These are phyloP conservation scores for Botrytis pseudocinerea DNA, from an alignment of 2,329 filamentous ascomycete species.

Conservation along the genomic window DNA sequence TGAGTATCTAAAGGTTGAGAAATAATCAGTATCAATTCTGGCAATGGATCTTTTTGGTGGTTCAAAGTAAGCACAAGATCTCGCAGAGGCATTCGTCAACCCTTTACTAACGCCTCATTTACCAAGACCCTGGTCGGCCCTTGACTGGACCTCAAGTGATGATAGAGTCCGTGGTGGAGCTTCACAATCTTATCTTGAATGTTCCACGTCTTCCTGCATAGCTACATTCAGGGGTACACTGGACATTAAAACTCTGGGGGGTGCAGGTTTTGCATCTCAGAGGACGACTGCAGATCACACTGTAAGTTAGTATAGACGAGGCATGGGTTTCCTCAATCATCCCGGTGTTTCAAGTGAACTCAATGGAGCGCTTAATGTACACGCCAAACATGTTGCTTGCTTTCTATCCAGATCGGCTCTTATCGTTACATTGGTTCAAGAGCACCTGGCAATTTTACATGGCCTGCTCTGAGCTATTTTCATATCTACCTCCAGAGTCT, in stretches of 20 bases:
- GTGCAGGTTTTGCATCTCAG: slow-evolving; percentile 81
- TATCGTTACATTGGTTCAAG: background rate
- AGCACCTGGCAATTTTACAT: background rate
- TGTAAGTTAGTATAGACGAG: slow-evolving; percentile 8
- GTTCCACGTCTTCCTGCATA: slow-evolving; percentile 37
- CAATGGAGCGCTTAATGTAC: background rate
- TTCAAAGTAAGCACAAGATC: slow-evolving; percentile 31
- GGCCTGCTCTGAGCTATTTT: background rate
- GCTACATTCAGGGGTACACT: slow-evolving; percentile 66
- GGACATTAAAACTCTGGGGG: slow-evolving; percentile 73
- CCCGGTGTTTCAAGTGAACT: background rate
- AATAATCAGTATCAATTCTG: background rate
- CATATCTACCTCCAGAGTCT: background rate
- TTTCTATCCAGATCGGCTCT: background rate
- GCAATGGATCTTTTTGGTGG: slow-evolving; percentile 33
- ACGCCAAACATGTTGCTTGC: background rate
- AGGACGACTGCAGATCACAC: slow-evolving; percentile 58
- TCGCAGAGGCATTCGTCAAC: background rate
- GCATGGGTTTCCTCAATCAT: background rate
- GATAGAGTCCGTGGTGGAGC: slow-evolving; percentile 76
- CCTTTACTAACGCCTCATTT: background rate
- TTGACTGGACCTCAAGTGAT: slow-evolving; percentile 69
- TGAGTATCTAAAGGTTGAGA: no score
- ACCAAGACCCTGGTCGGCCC: slow-evolving; percentile 57
- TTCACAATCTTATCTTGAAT: slow-evolving; percentile 56